Conservation (phyloP, 257 asterid species). For the Forsythia viridissima region DNA sequence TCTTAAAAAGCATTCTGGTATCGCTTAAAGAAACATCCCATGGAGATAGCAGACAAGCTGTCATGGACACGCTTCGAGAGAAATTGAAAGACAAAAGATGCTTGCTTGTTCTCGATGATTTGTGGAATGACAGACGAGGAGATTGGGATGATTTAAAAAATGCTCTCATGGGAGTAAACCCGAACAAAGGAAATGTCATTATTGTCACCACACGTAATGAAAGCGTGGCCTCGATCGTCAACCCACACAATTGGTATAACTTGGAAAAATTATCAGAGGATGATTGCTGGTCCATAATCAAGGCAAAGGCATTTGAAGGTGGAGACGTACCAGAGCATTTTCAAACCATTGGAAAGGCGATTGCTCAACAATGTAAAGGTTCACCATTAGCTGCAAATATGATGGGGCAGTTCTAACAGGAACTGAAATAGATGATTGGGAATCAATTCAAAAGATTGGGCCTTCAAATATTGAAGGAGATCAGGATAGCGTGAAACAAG, state of each 20-base stretch:
- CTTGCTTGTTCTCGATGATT: slow-evolving; percentile 31
- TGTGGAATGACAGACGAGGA: slow-evolving; percentile 19
- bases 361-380: slow-evolving; percentile 21
- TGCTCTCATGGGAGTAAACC: slow-evolving; percentile 18
- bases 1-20: slow-evolving; percentile 23
- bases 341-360: not conserved
- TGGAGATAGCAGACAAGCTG: not conserved
- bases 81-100: not conserved
- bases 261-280: slow-evolving; percentile 8
- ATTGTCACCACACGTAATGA: slow-evolving; percentile 27
- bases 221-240: slow-evolving; percentile 13
- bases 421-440: slow-evolving; percentile 22
- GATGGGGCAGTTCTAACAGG: not conserved
- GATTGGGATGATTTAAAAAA: slow-evolving; percentile 21
- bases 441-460: not conserved
- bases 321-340: not conserved
- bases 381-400: slow-evolving; percentile 20
- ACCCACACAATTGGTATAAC: not conserved
- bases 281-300: slow-evolving; percentile 17
- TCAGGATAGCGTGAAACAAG: not conserved
- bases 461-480: slow-evolving; percentile 3
- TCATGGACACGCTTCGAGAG: slow-evolving; percentile 5
- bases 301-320: slow-evolving; percentile 16
- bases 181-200: slow-evolving; percentile 7
- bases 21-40: not conserved